These are phyloP conservation scores for Candida montana DNA, from an alignment of 805 yeast species.

Conservation along the genomic window DNA sequence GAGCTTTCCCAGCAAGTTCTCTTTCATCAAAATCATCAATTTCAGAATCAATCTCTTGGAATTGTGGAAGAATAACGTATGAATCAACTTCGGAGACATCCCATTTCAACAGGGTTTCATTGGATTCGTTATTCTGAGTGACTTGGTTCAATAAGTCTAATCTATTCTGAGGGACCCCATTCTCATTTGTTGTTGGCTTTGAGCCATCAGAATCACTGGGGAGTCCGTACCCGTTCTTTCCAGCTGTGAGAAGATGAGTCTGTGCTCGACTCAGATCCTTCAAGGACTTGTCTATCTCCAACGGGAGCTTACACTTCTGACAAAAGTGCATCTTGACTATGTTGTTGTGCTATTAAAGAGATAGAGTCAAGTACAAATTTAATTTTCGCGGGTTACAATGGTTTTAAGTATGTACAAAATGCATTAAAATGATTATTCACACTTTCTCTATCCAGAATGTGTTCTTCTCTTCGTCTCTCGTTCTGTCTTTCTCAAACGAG, in stretches of 20 bases:
- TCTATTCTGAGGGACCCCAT: slow-evolving; percentile 15
- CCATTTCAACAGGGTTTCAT: slow-evolving; percentile 11
- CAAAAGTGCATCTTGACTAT: slow-evolving; percentile 42
- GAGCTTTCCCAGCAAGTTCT: slow-evolving; percentile 30
- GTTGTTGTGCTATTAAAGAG: too few relatives aligned
- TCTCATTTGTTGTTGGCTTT: slow-evolving; percentile 18
- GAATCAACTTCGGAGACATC: slow-evolving; percentile 18
- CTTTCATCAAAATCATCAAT: slow-evolving; percentile 19
- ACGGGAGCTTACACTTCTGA: slow-evolving; percentile 57
- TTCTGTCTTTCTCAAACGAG: slow-evolving; percentile 17
- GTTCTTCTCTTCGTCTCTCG: slow-evolving; percentile 21
- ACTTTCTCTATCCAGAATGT: slow-evolving; percentile 27
- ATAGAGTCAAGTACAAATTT: too few relatives aligned
- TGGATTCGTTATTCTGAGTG: not conserved
- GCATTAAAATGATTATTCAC: too few relatives aligned
- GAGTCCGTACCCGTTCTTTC: slow-evolving; percentile 22
- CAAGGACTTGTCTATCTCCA: slow-evolving; percentile 51
- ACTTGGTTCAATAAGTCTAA: slow-evolving; percentile 13
- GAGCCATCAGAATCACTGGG: slow-evolving; percentile 8
- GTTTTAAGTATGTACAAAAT: too few relatives aligned
- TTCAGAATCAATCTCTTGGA: slow-evolving; percentile 11
- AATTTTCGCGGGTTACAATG: too few relatives aligned
- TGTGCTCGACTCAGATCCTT: slow-evolving; percentile 50
- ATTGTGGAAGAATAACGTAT: slow-evolving; percentile 25
- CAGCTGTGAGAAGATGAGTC: slow-evolving; percentile 43